Evolutionary conservation across 148 eudicot genomes (phyloP).

Genomic region (Hydrangea macrophylla): DNA sequence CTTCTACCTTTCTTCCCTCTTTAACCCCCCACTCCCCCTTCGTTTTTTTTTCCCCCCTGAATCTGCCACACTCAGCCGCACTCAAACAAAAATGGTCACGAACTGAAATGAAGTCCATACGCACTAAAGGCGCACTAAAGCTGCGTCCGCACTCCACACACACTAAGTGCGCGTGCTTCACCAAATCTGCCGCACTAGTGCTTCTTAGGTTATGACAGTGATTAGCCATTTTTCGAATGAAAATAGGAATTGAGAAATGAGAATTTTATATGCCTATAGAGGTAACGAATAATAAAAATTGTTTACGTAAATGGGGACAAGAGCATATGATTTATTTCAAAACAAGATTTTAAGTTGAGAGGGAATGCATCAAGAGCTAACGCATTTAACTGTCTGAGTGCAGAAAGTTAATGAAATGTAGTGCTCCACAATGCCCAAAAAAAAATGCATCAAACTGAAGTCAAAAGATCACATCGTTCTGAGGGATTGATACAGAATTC

Average conservation of each 20-base stretch:
- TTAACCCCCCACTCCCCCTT: too few relatives aligned
- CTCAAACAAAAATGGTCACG: too few relatives aligned
- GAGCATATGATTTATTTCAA: background rate
- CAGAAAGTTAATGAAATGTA: background rate
- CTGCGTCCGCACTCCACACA: too few relatives aligned
- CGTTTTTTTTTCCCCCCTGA: too few relatives aligned
- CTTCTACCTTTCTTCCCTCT: too few relatives aligned
- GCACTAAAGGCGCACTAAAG: too few relatives aligned
- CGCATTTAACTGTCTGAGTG: background rate
- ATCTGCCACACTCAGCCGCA: too few relatives aligned
- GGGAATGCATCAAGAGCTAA: background rate
- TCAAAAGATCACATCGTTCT: background rate
- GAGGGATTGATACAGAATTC: background rate
- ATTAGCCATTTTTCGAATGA: too few relatives aligned
- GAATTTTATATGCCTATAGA: background rate
- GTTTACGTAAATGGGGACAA: background rate
- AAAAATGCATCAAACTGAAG: background rate
- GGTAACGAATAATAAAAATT: background rate
- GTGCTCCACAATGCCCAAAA: background rate
- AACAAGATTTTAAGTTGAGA: background rate
- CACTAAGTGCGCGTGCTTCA: too few relatives aligned
- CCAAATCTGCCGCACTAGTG: too few relatives aligned
- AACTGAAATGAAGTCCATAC: too few relatives aligned
- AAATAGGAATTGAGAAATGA: background rate
- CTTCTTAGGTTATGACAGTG: too few relatives aligned